A percentile compares a stretch with the other conserved stretches of the same genome.
phyloP scores from a whole-genome alignment of 805 yeast genomes.

The Saturnispora gosingensis region DNA sequence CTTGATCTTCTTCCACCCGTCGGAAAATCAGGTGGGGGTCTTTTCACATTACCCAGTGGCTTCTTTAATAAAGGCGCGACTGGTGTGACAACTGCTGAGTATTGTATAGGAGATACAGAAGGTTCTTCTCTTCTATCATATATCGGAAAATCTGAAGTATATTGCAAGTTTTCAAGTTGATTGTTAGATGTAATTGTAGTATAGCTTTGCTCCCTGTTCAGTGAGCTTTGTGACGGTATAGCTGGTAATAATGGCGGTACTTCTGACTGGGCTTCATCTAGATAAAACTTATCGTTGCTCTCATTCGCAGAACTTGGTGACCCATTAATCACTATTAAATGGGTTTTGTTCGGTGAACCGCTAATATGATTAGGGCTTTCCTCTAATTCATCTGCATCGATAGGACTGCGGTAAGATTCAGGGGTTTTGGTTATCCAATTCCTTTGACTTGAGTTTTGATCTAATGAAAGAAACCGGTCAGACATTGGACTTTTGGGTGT shows the following conservation, averaged over 20 bases:
- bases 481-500: constrained; percentile 7
- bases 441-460: background rate
- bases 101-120: constrained; percentile 25
- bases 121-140: constrained; percentile 35
- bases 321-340: constrained; percentile 5
- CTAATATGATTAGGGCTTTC: background rate
- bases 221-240: background rate
- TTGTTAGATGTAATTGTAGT: constrained; percentile 1
- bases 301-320: constrained; percentile 2
- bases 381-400: background rate
- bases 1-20: constrained; percentile 31
- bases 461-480: background rate
- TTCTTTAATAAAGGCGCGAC: constrained; percentile 10
- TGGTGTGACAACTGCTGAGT: constrained; percentile 19
- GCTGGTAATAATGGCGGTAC: background rate
- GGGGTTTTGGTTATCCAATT: constrained; percentile 6
- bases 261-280: background rate
- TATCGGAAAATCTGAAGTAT: constrained; percentile 5
- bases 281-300: background rate
- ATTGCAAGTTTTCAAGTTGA: background rate
- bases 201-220: background rate
- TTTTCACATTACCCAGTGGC: constrained; percentile 15
- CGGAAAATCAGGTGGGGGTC: constrained; percentile 34
- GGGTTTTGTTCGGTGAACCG: background rate
- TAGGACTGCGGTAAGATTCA: background rate